Evolutionary conservation across 345 rosid genomes (phyloP).

Genomic region (Cardamine resedifolia): DNA sequence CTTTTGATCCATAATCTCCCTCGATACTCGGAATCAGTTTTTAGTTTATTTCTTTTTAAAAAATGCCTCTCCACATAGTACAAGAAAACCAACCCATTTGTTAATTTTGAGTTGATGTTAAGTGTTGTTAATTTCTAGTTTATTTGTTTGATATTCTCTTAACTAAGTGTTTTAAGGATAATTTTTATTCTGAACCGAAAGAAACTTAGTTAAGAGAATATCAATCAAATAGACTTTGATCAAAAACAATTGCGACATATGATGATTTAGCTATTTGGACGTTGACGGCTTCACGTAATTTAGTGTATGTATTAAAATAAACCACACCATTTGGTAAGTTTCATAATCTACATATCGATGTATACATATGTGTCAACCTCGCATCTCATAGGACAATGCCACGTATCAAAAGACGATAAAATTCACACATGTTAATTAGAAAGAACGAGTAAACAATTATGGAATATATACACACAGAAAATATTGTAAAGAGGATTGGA

Average conservation of each 20-base stretch:
- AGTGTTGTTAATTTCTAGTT: too few species aligned
- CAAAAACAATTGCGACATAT: neutral
- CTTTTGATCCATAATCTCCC: too few species aligned
- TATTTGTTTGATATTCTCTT: too few species aligned
- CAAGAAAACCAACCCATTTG: too few species aligned
- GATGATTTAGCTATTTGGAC: neutral
- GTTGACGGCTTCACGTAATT: neutral
- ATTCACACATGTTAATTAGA: conserved; percentile 22
- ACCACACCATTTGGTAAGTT: conserved; percentile 2
- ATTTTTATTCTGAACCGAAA: too few species aligned
- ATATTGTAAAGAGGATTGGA: neutral
- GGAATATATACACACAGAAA: neutral
- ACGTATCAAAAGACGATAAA: conserved; percentile 11
- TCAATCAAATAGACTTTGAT: neutral
- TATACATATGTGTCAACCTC: neutral
- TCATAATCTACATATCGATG: neutral
- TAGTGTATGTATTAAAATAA: neutral
- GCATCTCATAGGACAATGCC: conserved; percentile 9
- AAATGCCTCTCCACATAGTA: too few species aligned
- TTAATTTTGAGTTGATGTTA: too few species aligned
- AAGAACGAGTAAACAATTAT: neutral
- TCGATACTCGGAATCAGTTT: too few species aligned
- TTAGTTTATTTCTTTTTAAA: too few species aligned
- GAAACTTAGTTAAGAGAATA: neutral
- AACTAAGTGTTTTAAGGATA: too few species aligned